These are phyloP conservation scores for Cyclaneusma minus DNA, from an alignment of 2,329 filamentous ascomycete genomes.

Conservation along the genomic window DNA sequence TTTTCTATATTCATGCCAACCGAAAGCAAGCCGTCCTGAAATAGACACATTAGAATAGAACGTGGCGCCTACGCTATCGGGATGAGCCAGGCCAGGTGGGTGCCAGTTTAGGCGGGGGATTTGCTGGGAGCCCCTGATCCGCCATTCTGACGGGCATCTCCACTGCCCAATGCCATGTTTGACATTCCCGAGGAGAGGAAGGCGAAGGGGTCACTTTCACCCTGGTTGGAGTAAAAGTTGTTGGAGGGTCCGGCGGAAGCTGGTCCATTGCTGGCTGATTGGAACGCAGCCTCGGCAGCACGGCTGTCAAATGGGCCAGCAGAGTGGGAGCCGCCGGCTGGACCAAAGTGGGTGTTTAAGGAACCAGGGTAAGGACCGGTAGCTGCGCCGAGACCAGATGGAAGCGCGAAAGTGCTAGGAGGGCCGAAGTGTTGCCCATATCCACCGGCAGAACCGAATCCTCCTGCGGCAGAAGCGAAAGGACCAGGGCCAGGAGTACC, in stretches of 20 bases:
- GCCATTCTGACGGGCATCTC: slow-evolving; percentile 47
- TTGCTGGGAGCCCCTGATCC: slow-evolving; percentile 20
- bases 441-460: slow-evolving; percentile 48
- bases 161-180: slow-evolving; percentile 54
- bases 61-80: slow-evolving; percentile 2
- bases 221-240: slow-evolving; percentile 45
- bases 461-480: slow-evolving; percentile 53
- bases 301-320: slow-evolving; percentile 85
- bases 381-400: slow-evolving; percentile 67
- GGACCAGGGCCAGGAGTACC: slow-evolving; percentile 66
- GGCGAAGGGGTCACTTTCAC: slow-evolving; percentile 61
- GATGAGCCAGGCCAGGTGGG: slow-evolving; percentile 12
- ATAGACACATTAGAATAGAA: slow-evolving; percentile 9
- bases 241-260: slow-evolving; percentile 65
- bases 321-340: slow-evolving; percentile 63
- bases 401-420: slow-evolving; percentile 77
- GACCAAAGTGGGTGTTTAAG: slow-evolving; percentile 68
- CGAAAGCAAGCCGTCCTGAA: slow-evolving; percentile 18
- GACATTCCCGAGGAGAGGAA: slow-evolving; percentile 64
- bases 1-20: slow-evolving; percentile 16
- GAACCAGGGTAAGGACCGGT: slow-evolving; percentile 62
- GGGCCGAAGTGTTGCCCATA: slow-evolving; percentile 75
- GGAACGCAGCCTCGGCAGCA: slow-evolving; percentile 87
- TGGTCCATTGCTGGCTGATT: slow-evolving; percentile 69
- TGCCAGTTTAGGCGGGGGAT: slow-evolving; percentile 16